Conservation (phyloP, 2,329 filamentous ascomycete genomes). For the Colletotrichum godetiae region DNA sequence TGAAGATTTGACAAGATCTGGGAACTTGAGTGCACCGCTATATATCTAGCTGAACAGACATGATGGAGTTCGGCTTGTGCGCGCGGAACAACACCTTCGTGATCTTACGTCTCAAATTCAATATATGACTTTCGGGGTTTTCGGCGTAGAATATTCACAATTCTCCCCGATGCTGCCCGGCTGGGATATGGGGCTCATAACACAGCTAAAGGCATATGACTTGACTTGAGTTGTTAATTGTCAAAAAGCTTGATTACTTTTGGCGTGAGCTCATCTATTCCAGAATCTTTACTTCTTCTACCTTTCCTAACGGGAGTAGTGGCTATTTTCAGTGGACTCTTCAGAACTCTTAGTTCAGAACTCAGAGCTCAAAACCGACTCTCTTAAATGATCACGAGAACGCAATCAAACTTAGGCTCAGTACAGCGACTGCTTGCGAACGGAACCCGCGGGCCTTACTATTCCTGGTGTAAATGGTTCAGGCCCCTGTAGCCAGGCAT, state of each 20-base stretch:
- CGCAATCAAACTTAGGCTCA: background rate
- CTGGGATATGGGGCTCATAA: no score
- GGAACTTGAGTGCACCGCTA: background rate
- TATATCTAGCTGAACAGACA: background rate
- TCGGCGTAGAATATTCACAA: background rate
- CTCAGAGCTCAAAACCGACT: background rate
- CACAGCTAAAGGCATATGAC: no score
- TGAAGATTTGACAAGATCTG: background rate
- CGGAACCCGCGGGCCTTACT: background rate
- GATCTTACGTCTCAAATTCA: background rate
- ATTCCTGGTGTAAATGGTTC: no score
- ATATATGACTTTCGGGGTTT: background rate
- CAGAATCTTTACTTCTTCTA: background rate
- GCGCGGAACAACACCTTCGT: background rate
- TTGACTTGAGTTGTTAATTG: no score
- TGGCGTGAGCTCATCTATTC: no score
- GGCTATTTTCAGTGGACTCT: no score
- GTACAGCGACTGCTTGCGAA: background rate
- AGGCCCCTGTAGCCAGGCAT: background rate
- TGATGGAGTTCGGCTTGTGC: background rate
- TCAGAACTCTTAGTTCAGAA: background rate
- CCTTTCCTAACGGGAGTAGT: no score
- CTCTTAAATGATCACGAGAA: background rate
- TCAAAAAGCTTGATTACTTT: no score
- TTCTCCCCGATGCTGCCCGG: no score